Percentiles rank a stretch among this genome's conserved stretches.
phyloP scores from a whole-genome alignment of 345 rosid genomes.

The Passiflora organensis region DNA sequence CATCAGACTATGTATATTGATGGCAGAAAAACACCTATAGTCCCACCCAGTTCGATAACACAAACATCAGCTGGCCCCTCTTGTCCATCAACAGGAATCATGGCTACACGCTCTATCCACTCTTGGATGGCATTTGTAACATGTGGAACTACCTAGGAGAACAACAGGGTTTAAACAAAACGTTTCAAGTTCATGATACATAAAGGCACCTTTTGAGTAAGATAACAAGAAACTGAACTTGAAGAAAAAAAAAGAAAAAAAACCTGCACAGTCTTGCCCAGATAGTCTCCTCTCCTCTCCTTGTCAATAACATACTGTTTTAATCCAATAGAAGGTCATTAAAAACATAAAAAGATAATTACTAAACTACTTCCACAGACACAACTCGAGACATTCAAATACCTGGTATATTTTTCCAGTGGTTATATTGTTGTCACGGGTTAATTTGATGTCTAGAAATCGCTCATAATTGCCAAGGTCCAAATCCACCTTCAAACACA shows the following conservation, averaged over 20 bases:
- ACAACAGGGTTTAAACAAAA: neutral
- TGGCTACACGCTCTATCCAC: slow-evolving; percentile 89
- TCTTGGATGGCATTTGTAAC: slow-evolving; percentile 94
- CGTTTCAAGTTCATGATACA: neutral
- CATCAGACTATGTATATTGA: neutral
- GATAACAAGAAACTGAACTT: no score
- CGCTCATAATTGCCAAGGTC: slow-evolving; percentile 99
- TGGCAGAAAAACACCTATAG: slow-evolving; percentile 53
- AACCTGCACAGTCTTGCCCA: slow-evolving; percentile 99
- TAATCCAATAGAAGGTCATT: neutral
- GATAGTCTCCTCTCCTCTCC: slow-evolving; percentile 93
- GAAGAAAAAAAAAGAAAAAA: no score
- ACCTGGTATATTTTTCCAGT: slow-evolving; percentile 86
- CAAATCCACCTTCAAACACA: slow-evolving; percentile 73
- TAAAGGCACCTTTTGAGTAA: neutral
- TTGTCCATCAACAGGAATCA: slow-evolving; percentile 78
- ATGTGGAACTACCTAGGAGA: slow-evolving; percentile 85
- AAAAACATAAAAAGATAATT: no score
- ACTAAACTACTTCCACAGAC: no score
- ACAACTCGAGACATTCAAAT: neutral
- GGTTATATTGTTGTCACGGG: slow-evolving; percentile 85
- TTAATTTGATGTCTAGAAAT: slow-evolving; percentile 74
- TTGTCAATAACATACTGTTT: slow-evolving; percentile 78
- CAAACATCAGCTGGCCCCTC: slow-evolving; percentile 92
- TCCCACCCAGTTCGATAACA: slow-evolving; percentile 97